Percentiles rank a stretch among this genome's conserved stretches.
phyloP scores from a whole-genome alignment of 768 basidiomycete genomes.

The Tricholoma sp. region DNA sequence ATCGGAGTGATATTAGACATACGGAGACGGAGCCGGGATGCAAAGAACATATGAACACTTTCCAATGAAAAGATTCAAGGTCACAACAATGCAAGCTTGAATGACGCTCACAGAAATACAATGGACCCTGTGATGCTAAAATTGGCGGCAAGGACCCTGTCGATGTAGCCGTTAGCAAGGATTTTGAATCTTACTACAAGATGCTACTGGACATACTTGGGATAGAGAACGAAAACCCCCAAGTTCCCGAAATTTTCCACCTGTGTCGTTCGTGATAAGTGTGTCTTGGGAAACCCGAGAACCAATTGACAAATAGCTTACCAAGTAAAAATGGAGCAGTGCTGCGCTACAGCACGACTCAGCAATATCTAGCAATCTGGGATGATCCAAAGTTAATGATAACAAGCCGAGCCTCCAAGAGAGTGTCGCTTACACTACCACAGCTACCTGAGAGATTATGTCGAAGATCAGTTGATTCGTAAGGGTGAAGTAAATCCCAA shows the following conservation, averaged over 20 bases:
- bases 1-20: neutral
- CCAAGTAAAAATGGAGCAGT: conserved; percentile 12
- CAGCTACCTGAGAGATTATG: neutral
- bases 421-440: conserved; percentile 8
- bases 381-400: neutral
- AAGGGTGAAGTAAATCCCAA: neutral
- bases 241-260: neutral
- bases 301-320: neutral
- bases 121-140: neutral
- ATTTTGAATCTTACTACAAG: neutral
- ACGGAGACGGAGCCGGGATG: neutral
- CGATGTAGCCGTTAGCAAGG: neutral
- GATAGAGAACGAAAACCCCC: neutral
- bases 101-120: neutral
- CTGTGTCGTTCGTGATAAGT: neutral
- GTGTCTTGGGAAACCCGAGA: neutral
- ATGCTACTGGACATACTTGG: neutral
- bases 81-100: no score
- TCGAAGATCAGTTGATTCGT: neutral
- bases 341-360: conserved; percentile 9
- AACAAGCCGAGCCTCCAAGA: neutral
- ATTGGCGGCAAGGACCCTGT: neutral
- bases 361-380: conserved; percentile 8
- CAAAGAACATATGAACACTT: conserved; percentile 3
- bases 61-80: neutral